These are phyloP conservation scores for Phaffomyces opuntiae DNA, from an alignment of 805 yeast species.

Conservation along the genomic window DNA sequence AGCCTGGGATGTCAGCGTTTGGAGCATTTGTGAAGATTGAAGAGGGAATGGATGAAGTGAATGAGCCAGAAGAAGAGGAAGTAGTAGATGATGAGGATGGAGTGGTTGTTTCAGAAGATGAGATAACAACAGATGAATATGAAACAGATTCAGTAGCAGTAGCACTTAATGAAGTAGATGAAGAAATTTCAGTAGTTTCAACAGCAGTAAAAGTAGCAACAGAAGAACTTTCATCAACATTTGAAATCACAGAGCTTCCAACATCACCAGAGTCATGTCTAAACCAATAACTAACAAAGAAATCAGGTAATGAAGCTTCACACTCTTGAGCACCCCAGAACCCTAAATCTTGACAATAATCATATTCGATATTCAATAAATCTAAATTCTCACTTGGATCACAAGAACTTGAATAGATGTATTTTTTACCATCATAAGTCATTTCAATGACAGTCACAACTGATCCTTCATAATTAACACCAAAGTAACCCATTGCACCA, in stretches of 20 bases:
- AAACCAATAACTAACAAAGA: not conserved
- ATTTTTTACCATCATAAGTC: not conserved
- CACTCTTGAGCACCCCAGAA: not conserved
- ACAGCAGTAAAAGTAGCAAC: not conserved
- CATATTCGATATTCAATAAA: not conserved
- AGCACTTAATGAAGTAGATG: too few species aligned
- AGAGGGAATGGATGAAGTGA: too few species aligned
- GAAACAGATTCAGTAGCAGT: too few species aligned
- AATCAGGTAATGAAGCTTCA: not conserved
- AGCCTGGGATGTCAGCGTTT: constrained; percentile 7
- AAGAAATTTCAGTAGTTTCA: too few species aligned
- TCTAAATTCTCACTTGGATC: not conserved
- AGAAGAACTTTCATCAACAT: not conserved
- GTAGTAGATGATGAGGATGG: too few species aligned
- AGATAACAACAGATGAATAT: too few species aligned
- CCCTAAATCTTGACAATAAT: not conserved
- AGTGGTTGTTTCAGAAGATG: too few species aligned
- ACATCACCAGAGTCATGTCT: not conserved
- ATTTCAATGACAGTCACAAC: not conserved
- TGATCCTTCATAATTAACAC: not conserved
- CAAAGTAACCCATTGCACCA: not conserved
- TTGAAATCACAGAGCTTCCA: not conserved
- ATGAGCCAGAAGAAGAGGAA: too few species aligned
- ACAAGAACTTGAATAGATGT: not conserved
- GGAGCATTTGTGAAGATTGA: not conserved